Percentiles rank a stretch among this genome's conserved stretches.
Evolutionary conservation across 2,329 filamentous ascomycete genomes (phyloP).

Genomic region (Penicillium sp.): DNA sequence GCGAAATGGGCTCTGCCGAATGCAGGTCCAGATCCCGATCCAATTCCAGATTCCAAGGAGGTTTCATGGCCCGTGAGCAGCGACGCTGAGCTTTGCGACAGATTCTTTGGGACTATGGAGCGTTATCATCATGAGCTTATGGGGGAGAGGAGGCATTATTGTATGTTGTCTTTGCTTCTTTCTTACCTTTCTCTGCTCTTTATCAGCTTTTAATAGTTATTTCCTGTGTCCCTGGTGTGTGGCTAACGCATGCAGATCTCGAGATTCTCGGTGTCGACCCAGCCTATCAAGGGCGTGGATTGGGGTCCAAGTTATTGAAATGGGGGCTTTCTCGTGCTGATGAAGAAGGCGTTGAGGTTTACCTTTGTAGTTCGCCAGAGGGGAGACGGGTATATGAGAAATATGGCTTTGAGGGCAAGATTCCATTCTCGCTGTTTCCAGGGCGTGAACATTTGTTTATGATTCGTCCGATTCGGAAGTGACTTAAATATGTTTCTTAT

Average conservation of each 20-base stretch:
- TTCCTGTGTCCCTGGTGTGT: fast-evolving
- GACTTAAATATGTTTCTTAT: background rate
- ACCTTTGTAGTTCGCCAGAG: slow-evolving; percentile 33
- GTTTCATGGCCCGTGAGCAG: slow-evolving; percentile 15
- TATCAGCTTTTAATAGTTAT: background rate
- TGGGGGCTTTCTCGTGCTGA: slow-evolving; percentile 38
- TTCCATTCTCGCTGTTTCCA: slow-evolving; percentile 13
- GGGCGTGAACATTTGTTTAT: slow-evolving; percentile 15
- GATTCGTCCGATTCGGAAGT: slow-evolving; percentile 13
- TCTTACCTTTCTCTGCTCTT: background rate
- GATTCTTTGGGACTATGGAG: slow-evolving; percentile 22
- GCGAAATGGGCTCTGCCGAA: slow-evolving; percentile 24
- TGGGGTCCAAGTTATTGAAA: slow-evolving; percentile 30
- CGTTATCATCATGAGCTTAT: slow-evolving; percentile 15
- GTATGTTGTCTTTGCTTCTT: slow-evolving; percentile 14
- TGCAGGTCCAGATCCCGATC: slow-evolving; percentile 7
- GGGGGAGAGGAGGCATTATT: slow-evolving; percentile 22
- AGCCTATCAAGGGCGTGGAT: slow-evolving; percentile 19
- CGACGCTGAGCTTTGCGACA: slow-evolving; percentile 18
- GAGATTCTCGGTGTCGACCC: slow-evolving; percentile 26
- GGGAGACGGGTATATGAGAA: slow-evolving; percentile 39
- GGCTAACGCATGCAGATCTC: slow-evolving; percentile 20
- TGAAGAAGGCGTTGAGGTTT: slow-evolving; percentile 32
- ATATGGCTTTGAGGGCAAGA: slow-evolving; percentile 34
- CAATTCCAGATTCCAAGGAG: slow-evolving; percentile 1